These are phyloP conservation scores for Grosmannia huntii DNA, from an alignment of 2,329 filamentous ascomycete species.

Conservation along the genomic window DNA sequence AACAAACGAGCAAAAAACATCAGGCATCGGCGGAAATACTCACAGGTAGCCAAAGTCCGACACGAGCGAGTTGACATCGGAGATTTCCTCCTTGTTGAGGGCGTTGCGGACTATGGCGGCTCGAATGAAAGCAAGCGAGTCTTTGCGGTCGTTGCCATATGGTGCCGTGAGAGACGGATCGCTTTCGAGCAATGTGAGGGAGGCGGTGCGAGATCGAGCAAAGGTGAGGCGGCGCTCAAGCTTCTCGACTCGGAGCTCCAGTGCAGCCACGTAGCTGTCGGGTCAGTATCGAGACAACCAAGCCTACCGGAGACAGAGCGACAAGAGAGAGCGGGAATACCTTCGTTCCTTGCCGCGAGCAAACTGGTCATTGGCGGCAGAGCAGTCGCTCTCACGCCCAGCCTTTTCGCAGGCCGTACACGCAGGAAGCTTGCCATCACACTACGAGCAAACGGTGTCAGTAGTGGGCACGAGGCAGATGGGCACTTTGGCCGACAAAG, in stretches of 20 bases:
- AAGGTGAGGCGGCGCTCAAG: slow-evolving; percentile 66
- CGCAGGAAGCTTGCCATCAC: slow-evolving; percentile 88
- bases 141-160: slow-evolving; percentile 39
- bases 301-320: background rate
- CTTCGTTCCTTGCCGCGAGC: slow-evolving; percentile 90
- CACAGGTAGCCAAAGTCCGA: slow-evolving; percentile 89
- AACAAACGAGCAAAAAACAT: too few relatives aligned
- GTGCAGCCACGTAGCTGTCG: slow-evolving; percentile 72
- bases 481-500: background rate
- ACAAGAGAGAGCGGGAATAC: slow-evolving; percentile 23
- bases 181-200: slow-evolving; percentile 51
- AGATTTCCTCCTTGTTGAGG: slow-evolving; percentile 57
- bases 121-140: slow-evolving; percentile 48
- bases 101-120: slow-evolving; percentile 53
- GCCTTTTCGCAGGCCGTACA: slow-evolving; percentile 93
- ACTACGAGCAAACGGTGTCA: slow-evolving; percentile 31
- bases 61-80: slow-evolving; percentile 80
- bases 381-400: slow-evolving; percentile 75
- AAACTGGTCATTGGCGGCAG: slow-evolving; percentile 90
- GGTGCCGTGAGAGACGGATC: slow-evolving; percentile 23
- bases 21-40: slow-evolving; percentile 18
- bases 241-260: slow-evolving; percentile 85
- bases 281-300: slow-evolving; percentile 12
- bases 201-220: slow-evolving; percentile 57
- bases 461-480: background rate